Base-by-base conservation (phyloP, 176 grass and related monocot species). In the Chrysopogon serrulatus region DNA sequence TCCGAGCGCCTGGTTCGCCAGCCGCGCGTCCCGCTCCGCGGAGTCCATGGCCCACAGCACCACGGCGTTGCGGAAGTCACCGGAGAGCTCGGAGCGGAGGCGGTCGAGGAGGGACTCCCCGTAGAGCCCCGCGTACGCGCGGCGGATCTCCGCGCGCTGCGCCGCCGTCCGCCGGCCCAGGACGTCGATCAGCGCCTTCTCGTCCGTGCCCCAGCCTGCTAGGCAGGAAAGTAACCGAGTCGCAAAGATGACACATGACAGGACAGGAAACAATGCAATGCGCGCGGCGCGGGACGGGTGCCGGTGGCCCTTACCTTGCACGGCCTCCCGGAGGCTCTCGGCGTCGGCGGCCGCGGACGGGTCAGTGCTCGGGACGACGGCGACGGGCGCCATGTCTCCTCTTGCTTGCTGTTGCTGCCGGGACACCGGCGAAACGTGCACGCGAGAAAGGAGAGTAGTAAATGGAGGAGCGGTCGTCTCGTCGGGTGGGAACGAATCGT, bases 11-110 rank as follows among this genome's bases (percentile, higher is more conserved):
- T 75, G 44, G n/a, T 74, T 79, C 11, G 43, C 90, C 32, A 95
- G 71, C 83, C 90, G 86, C 24, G 93, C 93, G 83, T 92, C 90
- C 64, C 93, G 69, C 65, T 92, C 90, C 80, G 88, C 93, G 54
- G 93, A 88, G 7, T 95, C 93, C 75, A 24, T 92, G 36, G 83
- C 44, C 93, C 88, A 88, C 73, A 92, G 69, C 31, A 92, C 69
- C 83, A 92, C 83, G 79, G 90, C 90, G 53, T 82, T 84, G 82
- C 71, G 72, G 81, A 95, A 92, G 81, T 95, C 85, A 32, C 90
- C 90, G 61, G 90, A 92, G 44, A 95, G 90, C 90, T 92, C 93
- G 71, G 82, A 86, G 13, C 81, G 56, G 84, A 92, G 90, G 43
- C 74, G 84, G 73, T 88, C 65, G 30, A 88, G 82, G 65, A 95